A percentile compares a stretch with the other conserved stretches of the same genome.
phyloP scores from a whole-genome alignment of 306 rosid genomes.

The Rubus parviflorus region DNA sequence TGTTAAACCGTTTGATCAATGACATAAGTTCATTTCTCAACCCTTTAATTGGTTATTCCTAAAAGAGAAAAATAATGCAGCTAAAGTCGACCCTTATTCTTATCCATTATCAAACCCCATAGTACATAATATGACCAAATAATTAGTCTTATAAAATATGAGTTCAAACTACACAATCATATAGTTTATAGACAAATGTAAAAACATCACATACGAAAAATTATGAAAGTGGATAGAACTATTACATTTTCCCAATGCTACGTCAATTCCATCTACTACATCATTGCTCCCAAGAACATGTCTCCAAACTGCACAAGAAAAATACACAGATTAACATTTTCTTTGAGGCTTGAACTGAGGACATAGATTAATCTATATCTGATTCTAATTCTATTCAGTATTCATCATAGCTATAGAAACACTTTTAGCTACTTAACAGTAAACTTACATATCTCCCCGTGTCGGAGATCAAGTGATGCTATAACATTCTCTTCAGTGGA shows the following conservation, averaged over 20 bases:
- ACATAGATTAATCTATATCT: not conserved
- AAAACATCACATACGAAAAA: not conserved
- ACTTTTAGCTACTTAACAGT: not conserved
- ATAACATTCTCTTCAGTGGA: slow-evolving; percentile 92
- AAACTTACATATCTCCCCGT: slow-evolving; percentile 84
- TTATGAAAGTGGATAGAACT: slow-evolving; percentile 10
- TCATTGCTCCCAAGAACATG: slow-evolving; percentile 77
- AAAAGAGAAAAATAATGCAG: not conserved
- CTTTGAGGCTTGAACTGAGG: not conserved
- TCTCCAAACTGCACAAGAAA: slow-evolving; percentile 93
- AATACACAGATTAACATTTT: slow-evolving; percentile 31
- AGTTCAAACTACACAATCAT: not conserved
- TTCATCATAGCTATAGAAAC: not conserved
- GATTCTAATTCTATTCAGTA: not conserved
- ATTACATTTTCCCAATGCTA: slow-evolving; percentile 94
- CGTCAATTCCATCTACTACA: slow-evolving; percentile 64
- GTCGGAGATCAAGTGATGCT: slow-evolving; percentile 99
- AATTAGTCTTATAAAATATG: not conserved
- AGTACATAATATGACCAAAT: not conserved
- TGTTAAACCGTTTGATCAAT: slow-evolving; percentile 11
- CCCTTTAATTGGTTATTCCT: not conserved
- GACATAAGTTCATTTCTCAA: slow-evolving; percentile 10
- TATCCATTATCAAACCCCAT: not conserved
- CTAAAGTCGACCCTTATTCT: too few species aligned
- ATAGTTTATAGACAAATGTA: not conserved